Evolutionary conservation across 1,284 basidiomycete species (phyloP), one percentile per base, ranked within the genome.

Genomic region (Coniferiporia sulphurascens): DNA sequence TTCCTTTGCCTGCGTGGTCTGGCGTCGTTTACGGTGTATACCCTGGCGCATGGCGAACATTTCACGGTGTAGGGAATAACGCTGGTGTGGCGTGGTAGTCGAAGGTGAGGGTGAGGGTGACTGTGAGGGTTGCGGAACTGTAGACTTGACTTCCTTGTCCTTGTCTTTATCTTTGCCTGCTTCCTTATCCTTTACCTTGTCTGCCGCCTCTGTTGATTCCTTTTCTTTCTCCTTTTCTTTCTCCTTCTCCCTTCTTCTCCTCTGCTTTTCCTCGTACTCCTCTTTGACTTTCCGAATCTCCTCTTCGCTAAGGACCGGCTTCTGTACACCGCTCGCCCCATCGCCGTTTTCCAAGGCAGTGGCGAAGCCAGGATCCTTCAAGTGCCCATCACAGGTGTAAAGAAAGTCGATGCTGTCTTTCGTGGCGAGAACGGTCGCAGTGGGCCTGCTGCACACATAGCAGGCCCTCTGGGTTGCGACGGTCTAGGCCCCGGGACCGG

Each of bases 251-350:
- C 56, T 52, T 58, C 66, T 68, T 50, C 66, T 68, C 61, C 69
- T 70, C 68, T 79, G 86, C 67, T 80, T 82, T 61, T 85, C 85
- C 71, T 91, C 89, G 84, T 86, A 92, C 69, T 92, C 89, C 65
- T 79, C 80, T 71, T 88, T 90, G 62, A 88, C 79, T 68, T 78
- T 86, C 12, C 81, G 82, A 53, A 92, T 85, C 68, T 90, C 90
- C 64, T 89, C 87, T 15, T 82, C 72, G 62, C 78, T 81, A 59
- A 83, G 65, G 2, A 73, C 73, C 45, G 73, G 68, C 66, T 81
- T 82, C 61, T 72, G 72, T 48, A 72, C 65, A 12, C 72, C 71
- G 43, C 69, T 69, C 38, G 75, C 72, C 22, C 73, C 67, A 60
- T 71, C 72, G 53, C 62, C 63, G 55, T 64, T 73, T 27, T 79